phyloP scores from a whole-genome alignment of 768 basidiomycete species.

The Epithele typhae region DNA sequence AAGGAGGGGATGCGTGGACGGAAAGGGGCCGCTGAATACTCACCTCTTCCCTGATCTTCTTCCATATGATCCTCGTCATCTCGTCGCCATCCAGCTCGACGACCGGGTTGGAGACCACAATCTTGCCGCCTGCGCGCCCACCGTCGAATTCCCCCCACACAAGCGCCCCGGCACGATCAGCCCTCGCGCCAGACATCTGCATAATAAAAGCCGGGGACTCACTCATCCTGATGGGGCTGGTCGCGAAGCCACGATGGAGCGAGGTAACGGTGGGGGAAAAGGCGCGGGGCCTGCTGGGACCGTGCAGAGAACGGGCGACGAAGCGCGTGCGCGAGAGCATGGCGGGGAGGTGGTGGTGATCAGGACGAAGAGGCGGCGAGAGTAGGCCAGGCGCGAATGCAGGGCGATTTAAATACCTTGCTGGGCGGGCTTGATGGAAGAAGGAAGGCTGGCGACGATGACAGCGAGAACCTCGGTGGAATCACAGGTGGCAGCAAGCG shows the following conservation, averaged over 20 bases:
- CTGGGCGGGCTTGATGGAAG: too few species aligned
- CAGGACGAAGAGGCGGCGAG: not conserved
- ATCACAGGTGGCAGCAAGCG: constrained; percentile 8
- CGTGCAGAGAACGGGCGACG: constrained; percentile 11
- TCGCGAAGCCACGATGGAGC: constrained; percentile 16
- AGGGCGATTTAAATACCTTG: constrained; percentile 7
- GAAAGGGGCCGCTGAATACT: too few species aligned
- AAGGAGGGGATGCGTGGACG: too few species aligned
- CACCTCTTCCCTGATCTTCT: constrained; percentile 94
- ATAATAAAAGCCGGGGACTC: constrained; percentile 9
- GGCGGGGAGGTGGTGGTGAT: constrained; percentile 12
- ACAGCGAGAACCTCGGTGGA: constrained; percentile 16
- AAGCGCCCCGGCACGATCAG: not conserved
- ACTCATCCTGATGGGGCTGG: constrained; percentile 18
- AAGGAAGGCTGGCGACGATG: not conserved
- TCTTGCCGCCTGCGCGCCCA: constrained; percentile 40
- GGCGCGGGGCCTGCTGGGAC: constrained; percentile 11
- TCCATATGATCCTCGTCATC: constrained; percentile 99
- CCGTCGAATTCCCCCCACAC: constrained; percentile 1
- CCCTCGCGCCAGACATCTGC: too few species aligned
- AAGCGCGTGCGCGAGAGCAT: constrained; percentile 1
- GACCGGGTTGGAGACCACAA: constrained; percentile 81
- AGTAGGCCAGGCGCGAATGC: not conserved
- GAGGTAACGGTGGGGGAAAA: not conserved
- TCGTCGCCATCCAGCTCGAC: constrained; percentile 98